A percentile compares a stretch with the other conserved stretches of the same genome.
Conservation (phyloP, 1,139 yeast genomes). For the Lodderomyces theae region DNA sequence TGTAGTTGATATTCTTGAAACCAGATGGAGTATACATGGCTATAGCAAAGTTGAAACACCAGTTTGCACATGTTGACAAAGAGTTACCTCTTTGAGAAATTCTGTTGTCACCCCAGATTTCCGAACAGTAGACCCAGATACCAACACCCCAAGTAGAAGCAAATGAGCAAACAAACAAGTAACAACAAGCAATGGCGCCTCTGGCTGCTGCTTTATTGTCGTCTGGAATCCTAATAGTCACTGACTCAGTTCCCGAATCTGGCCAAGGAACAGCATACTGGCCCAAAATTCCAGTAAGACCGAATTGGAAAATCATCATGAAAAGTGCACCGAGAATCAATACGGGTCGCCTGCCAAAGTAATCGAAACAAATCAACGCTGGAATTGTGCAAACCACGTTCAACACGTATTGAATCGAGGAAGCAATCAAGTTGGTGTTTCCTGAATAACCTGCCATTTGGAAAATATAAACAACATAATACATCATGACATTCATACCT, state of each 20-base stretch:
- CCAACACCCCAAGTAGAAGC: conserved; percentile 61
- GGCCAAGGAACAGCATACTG: conserved; percentile 34
- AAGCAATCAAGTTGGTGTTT: conserved; percentile 41
- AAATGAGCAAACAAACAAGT: conserved; percentile 52
- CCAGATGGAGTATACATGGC: conserved; percentile 52
- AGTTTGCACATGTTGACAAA: conserved; percentile 48
- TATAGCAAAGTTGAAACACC: conserved; percentile 53
- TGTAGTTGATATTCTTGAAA: conserved; percentile 46
- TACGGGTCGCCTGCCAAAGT: conserved; percentile 36
- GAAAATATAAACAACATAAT: conserved; percentile 59
- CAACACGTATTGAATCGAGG: conserved; percentile 52
- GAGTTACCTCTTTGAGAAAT: conserved; percentile 59
- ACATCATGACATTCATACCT: conserved; percentile 68
- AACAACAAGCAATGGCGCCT: conserved; percentile 57
- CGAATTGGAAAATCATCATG: conserved; percentile 35
- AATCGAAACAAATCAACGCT: conserved; percentile 35
- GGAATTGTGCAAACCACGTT: conserved; percentile 48
- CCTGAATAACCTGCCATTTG: conserved; percentile 54
- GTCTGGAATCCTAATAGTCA: conserved; percentile 44
- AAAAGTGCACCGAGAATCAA: conserved; percentile 32
- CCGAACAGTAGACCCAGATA: conserved; percentile 56
- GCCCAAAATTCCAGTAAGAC: conserved; percentile 42
- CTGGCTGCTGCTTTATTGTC: conserved; percentile 39
- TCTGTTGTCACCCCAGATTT: conserved; percentile 54
- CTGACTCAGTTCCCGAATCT: conserved; percentile 36